Conservation (phyloP, 148 eudicot species). For the Vaccinium darrowii region DNA sequence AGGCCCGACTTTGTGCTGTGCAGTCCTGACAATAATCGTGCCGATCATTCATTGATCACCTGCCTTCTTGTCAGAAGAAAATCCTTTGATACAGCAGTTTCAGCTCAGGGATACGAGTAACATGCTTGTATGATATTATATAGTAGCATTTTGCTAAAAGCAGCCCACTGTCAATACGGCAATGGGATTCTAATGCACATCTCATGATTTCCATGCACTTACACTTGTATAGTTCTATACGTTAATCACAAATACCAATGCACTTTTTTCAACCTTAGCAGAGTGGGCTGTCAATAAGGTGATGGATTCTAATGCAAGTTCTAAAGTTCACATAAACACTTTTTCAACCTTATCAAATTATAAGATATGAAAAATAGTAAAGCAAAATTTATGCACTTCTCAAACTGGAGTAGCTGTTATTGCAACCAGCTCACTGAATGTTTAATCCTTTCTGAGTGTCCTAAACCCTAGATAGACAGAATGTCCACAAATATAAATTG, state of each 20-base stretch:
- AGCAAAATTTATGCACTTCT: background rate
- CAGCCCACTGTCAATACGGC: background rate
- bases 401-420: background rate
- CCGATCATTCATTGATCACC: slow-evolving; percentile 31
- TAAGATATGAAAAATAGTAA: background rate
- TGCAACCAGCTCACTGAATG: background rate
- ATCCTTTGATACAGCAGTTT: slow-evolving; percentile 28
- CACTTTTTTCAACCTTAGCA: background rate
- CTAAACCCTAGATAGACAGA: background rate
- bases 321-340: no score
- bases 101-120: slow-evolving; percentile 11
- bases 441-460: background rate
- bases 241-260: background rate
- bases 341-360: background rate
- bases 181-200: background rate
- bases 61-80: slow-evolving; percentile 36
- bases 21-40: slow-evolving; percentile 21
- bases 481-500: background rate
- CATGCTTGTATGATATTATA: background rate
- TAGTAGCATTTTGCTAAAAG: background rate
- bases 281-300: background rate
- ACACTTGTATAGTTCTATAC: background rate
- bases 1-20: slow-evolving; percentile 40
- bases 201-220: background rate
- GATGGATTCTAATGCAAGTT: no score